A percentile compares a stretch with the other conserved stretches of the same genome.
phyloP scores from a whole-genome alignment of 1,284 basidiomycete species.

The Mycena citricolor region DNA sequence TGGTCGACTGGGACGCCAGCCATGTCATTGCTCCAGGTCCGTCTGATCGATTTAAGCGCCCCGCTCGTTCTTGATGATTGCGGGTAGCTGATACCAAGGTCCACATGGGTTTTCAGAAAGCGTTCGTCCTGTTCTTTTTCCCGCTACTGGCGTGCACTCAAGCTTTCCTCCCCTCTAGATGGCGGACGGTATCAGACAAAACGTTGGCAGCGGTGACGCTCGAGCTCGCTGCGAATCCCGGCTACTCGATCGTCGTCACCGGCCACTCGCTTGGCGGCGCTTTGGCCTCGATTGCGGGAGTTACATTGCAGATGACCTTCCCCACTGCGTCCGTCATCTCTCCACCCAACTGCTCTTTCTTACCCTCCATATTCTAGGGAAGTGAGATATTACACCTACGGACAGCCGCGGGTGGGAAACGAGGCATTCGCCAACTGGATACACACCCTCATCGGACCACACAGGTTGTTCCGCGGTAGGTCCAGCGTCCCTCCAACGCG shows the following conservation, averaged over 20 bases:
- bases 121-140: slow-evolving; percentile 33
- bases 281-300: slow-evolving; percentile 9
- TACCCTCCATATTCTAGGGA: not conserved
- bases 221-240: not conserved
- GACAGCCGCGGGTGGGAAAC: slow-evolving; percentile 12
- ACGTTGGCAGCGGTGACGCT: slow-evolving; percentile 22
- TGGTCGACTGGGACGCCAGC: slow-evolving; percentile 33
- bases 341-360: not conserved
- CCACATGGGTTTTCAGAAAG: slow-evolving; percentile 44
- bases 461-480: slow-evolving; percentile 34
- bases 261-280: slow-evolving; percentile 13
- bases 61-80: not conserved
- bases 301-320: slow-evolving; percentile 3
- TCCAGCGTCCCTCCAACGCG: slow-evolving; percentile 1
- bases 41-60: too few relatives aligned
- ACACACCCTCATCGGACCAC: slow-evolving; percentile 30
- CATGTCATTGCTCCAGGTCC: slow-evolving; percentile 36
- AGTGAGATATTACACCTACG: slow-evolving; percentile 4
- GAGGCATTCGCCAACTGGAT: not conserved
- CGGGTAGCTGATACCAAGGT: slow-evolving; percentile 38
- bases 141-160: too few relatives aligned
- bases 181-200: slow-evolving; percentile 40
- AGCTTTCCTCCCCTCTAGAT: too few relatives aligned
- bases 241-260: slow-evolving; percentile 6
- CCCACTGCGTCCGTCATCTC: not conserved